Conservation (phyloP, 83 land plant species). For the Thuja plicata region DNA sequence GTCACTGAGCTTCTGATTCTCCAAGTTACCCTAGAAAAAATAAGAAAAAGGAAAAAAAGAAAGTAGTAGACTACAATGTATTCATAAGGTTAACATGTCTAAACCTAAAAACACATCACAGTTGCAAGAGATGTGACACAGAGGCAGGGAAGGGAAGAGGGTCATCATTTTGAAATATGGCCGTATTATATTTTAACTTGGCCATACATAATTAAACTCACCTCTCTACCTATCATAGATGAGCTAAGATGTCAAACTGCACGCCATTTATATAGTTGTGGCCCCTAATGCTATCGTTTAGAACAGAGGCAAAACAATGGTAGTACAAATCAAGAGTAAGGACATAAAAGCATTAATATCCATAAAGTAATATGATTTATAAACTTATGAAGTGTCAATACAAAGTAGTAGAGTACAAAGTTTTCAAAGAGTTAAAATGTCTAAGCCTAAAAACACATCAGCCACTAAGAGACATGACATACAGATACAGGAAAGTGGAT, state of each 20-base stretch:
- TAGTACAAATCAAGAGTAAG: background rate
- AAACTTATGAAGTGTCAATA: background rate
- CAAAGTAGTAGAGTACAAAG: too few species aligned
- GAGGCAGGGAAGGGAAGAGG: too few species aligned
- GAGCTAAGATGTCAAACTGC: too few species aligned
- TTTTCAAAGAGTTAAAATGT: too few species aligned
- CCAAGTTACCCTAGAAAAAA: too few species aligned
- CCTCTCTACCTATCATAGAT: background rate
- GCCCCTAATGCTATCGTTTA: background rate
- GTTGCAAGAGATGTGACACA: too few species aligned
- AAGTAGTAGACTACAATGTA: background rate
- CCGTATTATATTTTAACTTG: too few species aligned
- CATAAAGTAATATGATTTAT: background rate
- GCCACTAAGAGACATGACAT: background rate
- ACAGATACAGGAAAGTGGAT: background rate
- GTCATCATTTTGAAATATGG: too few species aligned
- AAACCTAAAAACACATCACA: background rate
- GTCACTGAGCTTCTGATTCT: too few species aligned
- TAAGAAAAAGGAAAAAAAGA: too few species aligned
- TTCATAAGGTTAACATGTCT: background rate
- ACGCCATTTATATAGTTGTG: background rate
- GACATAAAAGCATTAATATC: background rate
- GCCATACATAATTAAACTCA: too few species aligned
- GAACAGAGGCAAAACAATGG: background rate
- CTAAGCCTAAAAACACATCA: too few species aligned